A percentile compares a stretch with the other conserved stretches of the same genome.
Conservation (phyloP, 2,329 filamentous ascomycete species). For the Paracorniculantispora psalliotae region DNA sequence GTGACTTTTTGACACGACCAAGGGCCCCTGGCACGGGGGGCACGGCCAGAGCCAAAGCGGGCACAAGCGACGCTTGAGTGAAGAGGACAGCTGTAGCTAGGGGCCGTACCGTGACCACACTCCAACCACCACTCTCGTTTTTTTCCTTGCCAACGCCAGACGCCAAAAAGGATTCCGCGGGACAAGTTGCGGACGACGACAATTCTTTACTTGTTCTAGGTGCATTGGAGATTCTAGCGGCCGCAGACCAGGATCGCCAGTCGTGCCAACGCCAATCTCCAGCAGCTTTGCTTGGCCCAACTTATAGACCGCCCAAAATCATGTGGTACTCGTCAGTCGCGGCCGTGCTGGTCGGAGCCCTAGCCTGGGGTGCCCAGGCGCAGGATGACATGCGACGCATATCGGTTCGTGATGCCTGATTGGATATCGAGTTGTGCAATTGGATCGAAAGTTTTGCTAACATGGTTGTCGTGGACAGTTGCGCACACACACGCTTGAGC, state of each 20-base stretch:
- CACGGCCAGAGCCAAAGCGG: neutral
- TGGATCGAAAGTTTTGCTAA: conserved; percentile 9
- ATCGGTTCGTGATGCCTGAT: conserved; percentile 32
- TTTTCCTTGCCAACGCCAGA: neutral
- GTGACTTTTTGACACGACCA: neutral
- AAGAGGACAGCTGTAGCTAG: conserved; percentile 14
- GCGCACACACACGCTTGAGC: conserved; percentile 76
- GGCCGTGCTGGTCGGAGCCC: conserved; percentile 44
- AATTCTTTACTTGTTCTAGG: neutral
- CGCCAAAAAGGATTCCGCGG: neutral
- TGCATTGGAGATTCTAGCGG: neutral
- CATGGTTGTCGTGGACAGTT: conserved; percentile 49
- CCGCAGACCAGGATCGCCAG: neutral
- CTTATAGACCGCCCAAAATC: conserved; percentile 12
- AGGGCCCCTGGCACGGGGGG: neutral
- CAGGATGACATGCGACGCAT: conserved; percentile 50
- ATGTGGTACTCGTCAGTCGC: conserved; percentile 47
- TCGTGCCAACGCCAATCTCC: neutral
- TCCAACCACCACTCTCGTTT: conserved; percentile 3
- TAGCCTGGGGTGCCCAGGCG: conserved; percentile 47
- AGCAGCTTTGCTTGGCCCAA: neutral
- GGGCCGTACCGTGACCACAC: neutral
- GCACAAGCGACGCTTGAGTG: neutral
- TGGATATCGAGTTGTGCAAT: neutral
- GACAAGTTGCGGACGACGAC: neutral